Base-by-base conservation (phyloP, 108 stramenopile species). In the Skeletonema grethae region DNA sequence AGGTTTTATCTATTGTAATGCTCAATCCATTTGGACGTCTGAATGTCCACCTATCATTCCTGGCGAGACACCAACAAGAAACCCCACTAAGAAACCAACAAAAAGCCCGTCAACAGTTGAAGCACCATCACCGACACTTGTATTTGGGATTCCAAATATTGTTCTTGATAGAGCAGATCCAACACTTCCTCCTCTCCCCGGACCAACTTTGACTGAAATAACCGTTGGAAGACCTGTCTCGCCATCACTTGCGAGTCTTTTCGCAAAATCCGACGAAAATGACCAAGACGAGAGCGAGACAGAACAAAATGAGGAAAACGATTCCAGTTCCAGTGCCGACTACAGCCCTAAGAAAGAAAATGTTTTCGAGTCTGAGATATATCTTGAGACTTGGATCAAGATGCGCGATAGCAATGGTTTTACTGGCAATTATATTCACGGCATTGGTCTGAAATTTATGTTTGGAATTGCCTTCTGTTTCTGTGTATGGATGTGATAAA, bases 11-110 rank as follows among this genome's bases (percentile, higher is more conserved):
- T 80, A 80, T 38, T 80, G 79, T 32, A 80, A 67, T 43, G 62
- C 48, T n/a, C 68, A 48, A n/a, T 64, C 72, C 3, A 73, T 69
- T 50, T 80, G 79, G 79, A 69, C 79, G 10, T 31, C 9, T 35
- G 69, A 65, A 13, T 80, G 79, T 28, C 9, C 29, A 56, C 35
- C 70, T 45, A 11, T 55, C 10, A 58, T 35, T 61, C 58, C 58
- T 11, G 64, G 31, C 56, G 55, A 25, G 32, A 64, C 34, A 53
- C 59, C 66, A 5, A 58, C 74, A 39, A 67, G 38, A 24, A 56
- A 50, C 25, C 60, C 74, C 11, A 59, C 58, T n/a, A 20, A 0
- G 5, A 57, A 56, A 15, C 64, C 73, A n/a, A 41, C 53, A 22
- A 56, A 45, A 20, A 20, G 32, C 57, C 55, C 48, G 18, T 43